Base-by-base conservation (phyloP, 176 grass and related monocot genomes). In the Calamus simplicifolius region DNA sequence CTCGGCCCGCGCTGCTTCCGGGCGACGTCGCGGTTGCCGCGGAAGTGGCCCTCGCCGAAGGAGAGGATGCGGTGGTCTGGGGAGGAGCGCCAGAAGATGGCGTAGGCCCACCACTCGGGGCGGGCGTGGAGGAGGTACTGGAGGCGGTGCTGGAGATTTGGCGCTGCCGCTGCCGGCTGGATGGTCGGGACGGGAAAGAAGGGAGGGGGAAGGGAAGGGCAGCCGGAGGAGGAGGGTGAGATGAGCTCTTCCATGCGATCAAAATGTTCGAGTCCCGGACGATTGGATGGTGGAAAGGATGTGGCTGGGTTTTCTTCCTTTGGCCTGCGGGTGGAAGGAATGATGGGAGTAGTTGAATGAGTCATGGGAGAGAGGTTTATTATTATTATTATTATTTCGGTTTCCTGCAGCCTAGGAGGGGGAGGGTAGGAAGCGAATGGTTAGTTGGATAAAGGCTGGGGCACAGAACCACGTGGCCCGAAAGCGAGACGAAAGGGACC, bases 11-110 rank as follows among this genome's bases (percentile, higher is more conserved):
- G 61, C 25, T 69, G 66, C 57, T 57, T 58, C 21, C 43, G 73
- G 57, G 13, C 27, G 25, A 55, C 76, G 1, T 81, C 64, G 16
- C 16, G 23, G 2, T 23, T 50, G 6, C 58, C 52, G 43, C 49
- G 71, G 78, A 68, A 81, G 31, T 81, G 73, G 1, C 78, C 78
- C 13, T 75, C 78, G 4, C 70, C 71, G 59, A 69, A 81, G 19
- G 63, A 18, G 38, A 81, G 78, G 5, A 19, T 2, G n/a, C 18
- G 30, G 17, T 48, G 30, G 12, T 62, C 59, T 5, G 31, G 30
- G 28, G 31, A 18, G 30, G 59, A n/a, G 17, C 59, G 59, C 59
- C 59, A 62, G 30, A 62, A 48, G 59, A 62, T 48, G 29, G 59
- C 59, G 30, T 62, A 62, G n/a, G 18, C 19, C 59, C 59, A 62